Percentiles rank a stretch among this genome's conserved stretches.
phyloP scores from a whole-genome alignment of 441 rosid genomes.

The Flueggea neowawraea region DNA sequence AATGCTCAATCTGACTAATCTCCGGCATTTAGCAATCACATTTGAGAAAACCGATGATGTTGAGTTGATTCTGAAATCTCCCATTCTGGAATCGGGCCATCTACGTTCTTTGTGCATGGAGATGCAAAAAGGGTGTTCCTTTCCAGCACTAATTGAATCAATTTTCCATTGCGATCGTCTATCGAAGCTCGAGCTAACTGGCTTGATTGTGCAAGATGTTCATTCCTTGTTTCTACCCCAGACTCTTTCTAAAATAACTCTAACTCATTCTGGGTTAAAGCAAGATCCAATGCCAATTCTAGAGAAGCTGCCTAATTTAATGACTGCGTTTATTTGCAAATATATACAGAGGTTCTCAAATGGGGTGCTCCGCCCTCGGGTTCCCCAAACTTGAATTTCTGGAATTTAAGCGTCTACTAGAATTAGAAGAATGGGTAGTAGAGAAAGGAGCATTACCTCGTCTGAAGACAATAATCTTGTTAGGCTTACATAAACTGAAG shows the following conservation, averaged over 20 bases:
- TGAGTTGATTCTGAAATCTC: background rate
- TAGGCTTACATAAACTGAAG: background rate
- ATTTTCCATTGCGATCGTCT: slow-evolving; percentile 5
- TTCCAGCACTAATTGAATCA: background rate
- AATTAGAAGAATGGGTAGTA: background rate
- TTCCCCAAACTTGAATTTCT: background rate
- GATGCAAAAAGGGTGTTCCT: no score
- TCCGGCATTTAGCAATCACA: background rate
- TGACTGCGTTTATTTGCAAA: background rate
- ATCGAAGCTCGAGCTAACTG: background rate
- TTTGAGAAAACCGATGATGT: background rate
- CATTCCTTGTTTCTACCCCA: background rate
- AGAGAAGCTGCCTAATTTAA: slow-evolving; percentile 7
- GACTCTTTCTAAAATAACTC: slow-evolving; percentile 1
- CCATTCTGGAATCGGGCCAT: background rate
- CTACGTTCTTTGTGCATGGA: slow-evolving; percentile 3
- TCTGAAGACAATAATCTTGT: background rate
- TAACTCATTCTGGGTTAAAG: background rate
- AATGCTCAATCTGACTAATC: background rate
- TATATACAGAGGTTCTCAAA: background rate
- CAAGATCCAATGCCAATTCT: slow-evolving; percentile 8
- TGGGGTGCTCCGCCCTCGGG: background rate
- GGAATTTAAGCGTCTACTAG: background rate
- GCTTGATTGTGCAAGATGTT: background rate
- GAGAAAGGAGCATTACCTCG: slow-evolving; percentile 9